A percentile compares a stretch with the other conserved stretches of the same genome.
Conservation (phyloP, 139 green algal species). For the Chlorella sp. region DNA sequence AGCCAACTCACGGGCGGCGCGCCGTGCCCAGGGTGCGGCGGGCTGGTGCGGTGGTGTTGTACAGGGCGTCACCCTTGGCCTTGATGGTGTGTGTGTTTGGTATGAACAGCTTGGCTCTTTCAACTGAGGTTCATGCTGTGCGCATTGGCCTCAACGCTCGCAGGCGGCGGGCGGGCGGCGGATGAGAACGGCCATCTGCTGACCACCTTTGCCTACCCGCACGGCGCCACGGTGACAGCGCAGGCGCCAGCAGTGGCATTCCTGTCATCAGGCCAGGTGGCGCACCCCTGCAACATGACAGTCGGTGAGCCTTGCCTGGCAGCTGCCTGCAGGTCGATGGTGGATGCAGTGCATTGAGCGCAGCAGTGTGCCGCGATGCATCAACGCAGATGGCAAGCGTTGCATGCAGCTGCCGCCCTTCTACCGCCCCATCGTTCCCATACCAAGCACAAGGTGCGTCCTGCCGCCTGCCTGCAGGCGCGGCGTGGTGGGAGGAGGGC, state of each 20-base stretch:
- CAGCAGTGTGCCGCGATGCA: not conserved
- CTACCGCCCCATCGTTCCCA: not conserved
- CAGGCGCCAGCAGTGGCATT: constrained; percentile 75
- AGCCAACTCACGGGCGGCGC: not conserved
- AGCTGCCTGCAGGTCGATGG: too few relatives aligned
- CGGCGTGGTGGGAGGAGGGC: constrained; percentile 63
- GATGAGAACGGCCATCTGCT: constrained; percentile 7
- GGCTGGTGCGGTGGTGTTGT: not conserved
- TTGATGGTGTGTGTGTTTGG: too few relatives aligned
- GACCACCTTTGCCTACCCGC: constrained; percentile 74
- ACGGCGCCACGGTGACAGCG: constrained; percentile 77
- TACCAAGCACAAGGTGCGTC: too few relatives aligned
- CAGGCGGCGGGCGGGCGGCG: not conserved
- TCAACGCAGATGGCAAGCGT: not conserved
- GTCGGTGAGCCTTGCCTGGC: too few relatives aligned
- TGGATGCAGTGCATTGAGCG: not conserved
- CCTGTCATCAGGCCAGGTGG: constrained; percentile 77
- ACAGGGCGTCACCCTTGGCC: too few relatives aligned
- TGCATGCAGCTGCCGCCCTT: not conserved
- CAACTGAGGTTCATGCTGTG: too few relatives aligned
- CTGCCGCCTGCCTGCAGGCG: constrained; percentile 36
- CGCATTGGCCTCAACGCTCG: too few relatives aligned
- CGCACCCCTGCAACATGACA: constrained; percentile 79
- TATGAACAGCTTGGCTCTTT: too few relatives aligned
- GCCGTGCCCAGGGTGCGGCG: not conserved